Evolutionary conservation across 2,329 filamentous ascomycete species (phyloP), one percentile per base, ranked within the genome.

Genomic region (Claviceps purpurea): DNA sequence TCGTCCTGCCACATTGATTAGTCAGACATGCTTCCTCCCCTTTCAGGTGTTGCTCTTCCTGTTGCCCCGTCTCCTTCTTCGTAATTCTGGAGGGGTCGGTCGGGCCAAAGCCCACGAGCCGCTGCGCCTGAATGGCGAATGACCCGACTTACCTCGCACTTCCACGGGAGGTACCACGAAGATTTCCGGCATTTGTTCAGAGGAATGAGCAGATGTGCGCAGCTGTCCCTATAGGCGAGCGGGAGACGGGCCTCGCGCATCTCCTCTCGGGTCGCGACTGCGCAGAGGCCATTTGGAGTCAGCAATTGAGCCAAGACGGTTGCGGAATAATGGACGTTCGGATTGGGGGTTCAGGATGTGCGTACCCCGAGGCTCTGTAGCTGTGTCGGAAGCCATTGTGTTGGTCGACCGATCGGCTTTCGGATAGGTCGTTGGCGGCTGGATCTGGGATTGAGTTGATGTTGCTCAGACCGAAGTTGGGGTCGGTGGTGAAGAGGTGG

Each of bases 111-210:
- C 5, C 39, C 16, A n/a, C 41, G 4, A 13, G 5, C 41, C 41
- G 41, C 18, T 43, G 41, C 41, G 41, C 20, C 22, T 22, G 20
- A 22, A 42, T 11, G 30, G 30, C 10, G 40, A 40, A 8, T 16
- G 8, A 8, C 3, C 16, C 38, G 8, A 71, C 85, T 61, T 79
- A 97, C 93, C 79, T 87, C 82, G 71, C 93, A 98, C 78, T 95
- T 96, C 93, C 93, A 98, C 18, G 90, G 90, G 63, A 96, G 73
- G 70, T 95, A 98, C 75, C 86, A 97, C 57, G 89, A 86, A 61
- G 94, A 85, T 71, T 81, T 79, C 56, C 93, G 89, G 78, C 93
- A 98, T 65, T 86, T 85, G 75, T 98, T 98, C 61, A 98, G 78
- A 16, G 93, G 93, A 58, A 97, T 96, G 56, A 97, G 76, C 47